A percentile compares a stretch with the other conserved stretches of the same genome.
These are phyloP conservation scores for Claviceps maximensis DNA, from an alignment of 2,329 filamentous ascomycete genomes.

Conservation along the genomic window DNA sequence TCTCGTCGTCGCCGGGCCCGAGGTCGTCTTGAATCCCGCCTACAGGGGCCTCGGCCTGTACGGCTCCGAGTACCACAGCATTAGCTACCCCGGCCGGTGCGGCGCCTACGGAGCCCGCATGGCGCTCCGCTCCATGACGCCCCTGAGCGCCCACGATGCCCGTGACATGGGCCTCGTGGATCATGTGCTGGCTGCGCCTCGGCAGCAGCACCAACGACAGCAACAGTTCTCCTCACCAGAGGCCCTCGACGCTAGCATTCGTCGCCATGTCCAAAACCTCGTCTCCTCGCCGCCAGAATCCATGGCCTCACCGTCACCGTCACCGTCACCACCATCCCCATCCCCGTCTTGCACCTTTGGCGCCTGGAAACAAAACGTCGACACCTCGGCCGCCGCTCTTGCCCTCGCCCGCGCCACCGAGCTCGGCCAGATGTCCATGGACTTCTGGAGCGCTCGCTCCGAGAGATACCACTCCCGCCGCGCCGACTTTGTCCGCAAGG, in stretches of 20 bases:
- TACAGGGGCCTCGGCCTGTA: conserved; percentile 23
- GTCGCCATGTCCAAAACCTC: conserved; percentile 20
- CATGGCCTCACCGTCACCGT: no score
- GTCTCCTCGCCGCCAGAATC: neutral
- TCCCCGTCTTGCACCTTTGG: neutral
- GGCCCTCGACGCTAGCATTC: conserved; percentile 21
- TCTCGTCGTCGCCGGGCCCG: conserved; percentile 22
- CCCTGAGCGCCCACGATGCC: conserved; percentile 24
- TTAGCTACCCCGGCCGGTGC: conserved; percentile 26
- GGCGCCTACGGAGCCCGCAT: conserved; percentile 17
- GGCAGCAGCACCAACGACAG: neutral
- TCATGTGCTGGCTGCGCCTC: conserved; percentile 20
- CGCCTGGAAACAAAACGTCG: conserved; percentile 22
- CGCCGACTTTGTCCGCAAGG: conserved; percentile 26
- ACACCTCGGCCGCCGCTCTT: conserved; percentile 19
- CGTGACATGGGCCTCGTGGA: conserved; percentile 25
- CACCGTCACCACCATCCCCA: no score
- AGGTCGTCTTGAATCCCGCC: conserved; percentile 28
- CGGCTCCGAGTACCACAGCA: conserved; percentile 28
- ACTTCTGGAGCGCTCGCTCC: conserved; percentile 27
- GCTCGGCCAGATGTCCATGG: conserved; percentile 27
- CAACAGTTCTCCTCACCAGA: conserved; percentile 9
- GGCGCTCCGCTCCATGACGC: conserved; percentile 24
- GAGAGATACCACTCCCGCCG: conserved; percentile 24
- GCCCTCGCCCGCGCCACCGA: conserved; percentile 21